Percentiles rank a stretch among this genome's conserved stretches.
Conservation (phyloP, 352 stramenopile species). For the Aphanomyces invadans region DNA sequence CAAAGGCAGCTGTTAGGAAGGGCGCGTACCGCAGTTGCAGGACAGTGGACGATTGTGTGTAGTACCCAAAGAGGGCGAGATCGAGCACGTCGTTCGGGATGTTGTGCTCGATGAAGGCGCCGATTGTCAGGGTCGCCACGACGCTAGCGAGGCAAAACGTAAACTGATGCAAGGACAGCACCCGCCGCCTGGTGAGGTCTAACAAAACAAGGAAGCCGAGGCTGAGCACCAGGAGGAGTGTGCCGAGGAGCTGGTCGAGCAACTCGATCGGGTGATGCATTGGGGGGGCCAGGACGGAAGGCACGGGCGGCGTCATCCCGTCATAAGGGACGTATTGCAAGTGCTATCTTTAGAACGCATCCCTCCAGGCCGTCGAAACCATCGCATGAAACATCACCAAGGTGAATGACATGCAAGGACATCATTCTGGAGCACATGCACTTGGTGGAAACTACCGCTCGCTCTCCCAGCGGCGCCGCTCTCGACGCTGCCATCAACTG, state of each 20-base stretch:
- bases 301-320: not conserved
- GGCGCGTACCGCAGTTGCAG: conserved; percentile 62
- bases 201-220: conserved; percentile 41
- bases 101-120: conserved; percentile 63
- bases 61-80: conserved; percentile 46
- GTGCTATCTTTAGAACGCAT: not conserved
- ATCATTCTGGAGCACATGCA: too few relatives aligned
- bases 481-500: too few relatives aligned
- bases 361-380: not conserved
- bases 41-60: conserved; percentile 27
- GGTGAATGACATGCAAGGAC: too few relatives aligned
- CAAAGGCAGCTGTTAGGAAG: conserved; percentile 29
- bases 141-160: conserved; percentile 49
- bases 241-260: conserved; percentile 60
- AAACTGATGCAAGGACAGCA: conserved; percentile 63
- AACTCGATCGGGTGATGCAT: conserved; percentile 8
- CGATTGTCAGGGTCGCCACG: conserved; percentile 52
- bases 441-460: too few relatives aligned
- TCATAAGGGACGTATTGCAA: too few relatives aligned
- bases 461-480: too few relatives aligned
- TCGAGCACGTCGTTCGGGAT: conserved; percentile 62
- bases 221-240: conserved; percentile 48
- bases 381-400: not conserved
- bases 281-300: not conserved
- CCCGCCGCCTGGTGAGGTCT: conserved; percentile 59